Evolutionary conservation across 345 rosid genomes (phyloP).

Genomic region (Salix brachista): DNA sequence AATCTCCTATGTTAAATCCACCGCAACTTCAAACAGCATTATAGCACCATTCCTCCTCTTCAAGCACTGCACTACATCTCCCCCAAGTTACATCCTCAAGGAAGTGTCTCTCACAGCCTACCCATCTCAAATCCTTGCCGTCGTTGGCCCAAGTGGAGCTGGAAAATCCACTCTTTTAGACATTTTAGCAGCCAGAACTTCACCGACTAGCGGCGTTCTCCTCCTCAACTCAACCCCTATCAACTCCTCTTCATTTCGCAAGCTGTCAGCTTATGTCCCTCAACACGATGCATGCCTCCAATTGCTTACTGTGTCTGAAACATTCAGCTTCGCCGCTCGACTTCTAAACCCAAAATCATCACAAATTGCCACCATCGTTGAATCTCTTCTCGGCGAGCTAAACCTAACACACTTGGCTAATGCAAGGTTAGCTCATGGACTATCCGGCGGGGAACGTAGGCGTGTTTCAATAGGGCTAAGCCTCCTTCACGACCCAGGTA

Average conservation of each 20-base stretch:
- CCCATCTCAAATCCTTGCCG: slow-evolving; percentile 82
- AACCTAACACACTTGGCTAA: slow-evolving; percentile 52
- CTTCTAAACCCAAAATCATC: slow-evolving; percentile 52
- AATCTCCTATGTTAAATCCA: slow-evolving; percentile 56
- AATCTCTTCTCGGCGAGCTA: slow-evolving; percentile 59
- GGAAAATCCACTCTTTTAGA: slow-evolving; percentile 96
- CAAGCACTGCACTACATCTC: slow-evolving; percentile 36
- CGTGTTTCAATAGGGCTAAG: slow-evolving; percentile 84
- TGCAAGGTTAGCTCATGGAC: slow-evolving; percentile 47
- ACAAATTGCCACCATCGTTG: slow-evolving; percentile 34
- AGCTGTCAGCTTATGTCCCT: slow-evolving; percentile 83
- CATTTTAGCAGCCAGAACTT: slow-evolving; percentile 74
- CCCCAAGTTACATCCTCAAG: slow-evolving; percentile 56
- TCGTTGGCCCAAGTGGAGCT: slow-evolving; percentile 96
- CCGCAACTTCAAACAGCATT: slow-evolving; percentile 18
- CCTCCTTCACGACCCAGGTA: slow-evolving; percentile 80
- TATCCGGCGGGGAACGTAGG: slow-evolving; percentile 84
- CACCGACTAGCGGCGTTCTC: slow-evolving; percentile 68
- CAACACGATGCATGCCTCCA: slow-evolving; percentile 79
- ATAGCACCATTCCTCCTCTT: slow-evolving; percentile 28
- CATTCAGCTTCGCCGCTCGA: slow-evolving; percentile 65
- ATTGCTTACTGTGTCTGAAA: slow-evolving; percentile 70
- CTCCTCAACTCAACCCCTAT: slow-evolving; percentile 66
- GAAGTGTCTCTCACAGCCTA: slow-evolving; percentile 68
- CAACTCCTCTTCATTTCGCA: slow-evolving; percentile 74